Evolutionary conservation across 768 basidiomycete species (phyloP).

Genomic region (Serendipita sp.): DNA sequence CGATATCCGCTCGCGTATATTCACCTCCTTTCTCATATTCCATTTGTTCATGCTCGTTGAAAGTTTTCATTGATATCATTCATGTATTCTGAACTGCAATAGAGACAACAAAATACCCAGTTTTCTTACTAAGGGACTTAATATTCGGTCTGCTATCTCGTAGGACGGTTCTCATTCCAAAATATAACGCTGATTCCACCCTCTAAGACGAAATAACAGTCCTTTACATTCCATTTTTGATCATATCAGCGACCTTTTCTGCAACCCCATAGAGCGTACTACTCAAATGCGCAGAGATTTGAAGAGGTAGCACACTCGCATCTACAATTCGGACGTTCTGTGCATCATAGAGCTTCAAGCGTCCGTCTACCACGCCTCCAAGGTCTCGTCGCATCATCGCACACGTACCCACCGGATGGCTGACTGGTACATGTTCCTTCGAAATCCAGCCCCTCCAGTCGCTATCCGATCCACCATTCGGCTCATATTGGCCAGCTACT

Average conservation of each 20-base stretch:
- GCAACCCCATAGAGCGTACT: constrained; percentile 38
- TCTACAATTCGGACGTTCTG: constrained; percentile 32
- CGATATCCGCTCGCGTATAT: no score
- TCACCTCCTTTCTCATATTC: no score
- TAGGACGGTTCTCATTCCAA: no score
- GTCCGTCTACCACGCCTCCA: constrained; percentile 17
- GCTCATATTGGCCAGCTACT: constrained; percentile 25
- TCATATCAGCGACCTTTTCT: constrained; percentile 29
- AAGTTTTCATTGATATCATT: no score
- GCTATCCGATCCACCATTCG: constrained; percentile 25
- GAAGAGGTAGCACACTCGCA: constrained; percentile 33
- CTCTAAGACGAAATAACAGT: no score
- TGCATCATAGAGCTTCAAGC: constrained; percentile 13
- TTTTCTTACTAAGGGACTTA: no score
- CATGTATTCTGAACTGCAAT: no score
- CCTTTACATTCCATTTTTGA: neutral
- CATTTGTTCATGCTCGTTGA: no score
- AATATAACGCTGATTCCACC: no score
- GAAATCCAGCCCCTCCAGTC: constrained; percentile 33
- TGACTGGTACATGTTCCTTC: constrained; percentile 27
- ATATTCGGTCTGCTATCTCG: no score
- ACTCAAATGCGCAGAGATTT: constrained; percentile 31
- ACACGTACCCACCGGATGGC: constrained; percentile 33
- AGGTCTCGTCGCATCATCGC: constrained; percentile 19
- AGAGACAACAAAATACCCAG: no score